Conservation (phyloP, 2,329 filamentous ascomycete genomes). For the Ilyonectria robusta region DNA sequence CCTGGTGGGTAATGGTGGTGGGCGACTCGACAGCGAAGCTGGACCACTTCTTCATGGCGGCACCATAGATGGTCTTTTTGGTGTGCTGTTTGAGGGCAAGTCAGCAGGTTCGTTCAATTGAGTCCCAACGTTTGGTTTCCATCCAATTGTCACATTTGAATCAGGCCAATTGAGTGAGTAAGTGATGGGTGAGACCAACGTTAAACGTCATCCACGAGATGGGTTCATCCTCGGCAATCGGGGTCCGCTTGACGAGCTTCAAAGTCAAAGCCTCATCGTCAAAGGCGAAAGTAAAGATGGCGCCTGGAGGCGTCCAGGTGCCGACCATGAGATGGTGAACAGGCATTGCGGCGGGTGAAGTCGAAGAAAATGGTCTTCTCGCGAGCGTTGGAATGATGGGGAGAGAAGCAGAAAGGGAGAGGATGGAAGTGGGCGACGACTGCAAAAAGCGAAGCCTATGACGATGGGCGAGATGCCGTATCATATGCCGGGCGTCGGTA, state of each 20-base stretch:
- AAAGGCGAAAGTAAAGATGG: slow-evolving; percentile 91
- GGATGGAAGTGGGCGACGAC: not conserved
- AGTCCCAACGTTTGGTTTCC: not conserved
- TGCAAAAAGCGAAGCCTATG: slow-evolving; percentile 22
- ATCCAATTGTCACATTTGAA: not conserved
- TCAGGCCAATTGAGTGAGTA: not conserved
- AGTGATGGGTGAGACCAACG: slow-evolving; percentile 63
- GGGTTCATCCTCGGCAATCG: slow-evolving; percentile 85
- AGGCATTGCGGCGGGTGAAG: slow-evolving; percentile 70
- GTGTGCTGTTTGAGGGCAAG: slow-evolving; percentile 71
- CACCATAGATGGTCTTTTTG: slow-evolving; percentile 88
- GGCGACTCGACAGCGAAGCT: slow-evolving; percentile 84
- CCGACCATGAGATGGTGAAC: slow-evolving; percentile 91
- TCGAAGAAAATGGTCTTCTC: slow-evolving; percentile 31
- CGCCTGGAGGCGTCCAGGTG: slow-evolving; percentile 90
- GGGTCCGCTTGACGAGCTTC: slow-evolving; percentile 83
- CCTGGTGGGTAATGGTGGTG: slow-evolving; percentile 81
- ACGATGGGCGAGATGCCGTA: slow-evolving; percentile 28
- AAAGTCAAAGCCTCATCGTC: slow-evolving; percentile 85
- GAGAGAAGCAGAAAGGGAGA: not conserved
- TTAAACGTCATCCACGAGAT: slow-evolving; percentile 96
- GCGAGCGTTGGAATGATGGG: not conserved
- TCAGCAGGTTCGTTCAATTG: slow-evolving; percentile 7
- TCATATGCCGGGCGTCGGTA: slow-evolving; percentile 26
- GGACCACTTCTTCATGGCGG: slow-evolving; percentile 94